phyloP scores from a whole-genome alignment of 2,329 filamentous ascomycete species.

The Hymenoscyphus repandus region DNA sequence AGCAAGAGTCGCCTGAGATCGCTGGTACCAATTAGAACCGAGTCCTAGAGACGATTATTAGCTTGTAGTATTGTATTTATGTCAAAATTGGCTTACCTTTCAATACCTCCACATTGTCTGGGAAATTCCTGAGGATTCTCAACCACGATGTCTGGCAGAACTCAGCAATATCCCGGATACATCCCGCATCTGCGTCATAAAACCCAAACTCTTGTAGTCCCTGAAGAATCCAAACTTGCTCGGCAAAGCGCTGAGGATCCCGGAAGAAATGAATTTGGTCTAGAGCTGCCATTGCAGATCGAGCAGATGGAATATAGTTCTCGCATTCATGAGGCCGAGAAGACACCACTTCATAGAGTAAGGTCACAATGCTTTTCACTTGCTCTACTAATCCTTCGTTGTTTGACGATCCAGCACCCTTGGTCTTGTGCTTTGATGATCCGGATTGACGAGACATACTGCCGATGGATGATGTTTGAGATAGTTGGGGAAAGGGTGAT shows the following conservation, averaged over 20 bases:
- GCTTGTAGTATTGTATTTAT: not conserved
- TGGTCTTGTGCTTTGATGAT: constrained; percentile 21
- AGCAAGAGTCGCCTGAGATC: constrained; percentile 43
- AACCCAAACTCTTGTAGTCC: constrained; percentile 45
- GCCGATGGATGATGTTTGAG: not conserved
- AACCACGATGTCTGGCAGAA: constrained; percentile 46
- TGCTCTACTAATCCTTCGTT: constrained; percentile 25
- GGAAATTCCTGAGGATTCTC: constrained; percentile 38
- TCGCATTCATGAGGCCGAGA: constrained; percentile 27
- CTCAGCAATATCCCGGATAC: constrained; percentile 40
- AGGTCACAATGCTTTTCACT: constrained; percentile 25
- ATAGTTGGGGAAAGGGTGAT: not conserved
- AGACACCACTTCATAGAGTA: constrained; percentile 24
- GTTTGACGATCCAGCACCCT: constrained; percentile 10
- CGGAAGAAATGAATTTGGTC: constrained; percentile 36
- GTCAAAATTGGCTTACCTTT: constrained; percentile 32
- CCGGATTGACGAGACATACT: constrained; percentile 21
- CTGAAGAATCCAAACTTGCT: constrained; percentile 38
- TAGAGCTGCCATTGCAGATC: constrained; percentile 35
- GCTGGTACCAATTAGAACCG: constrained; percentile 45
- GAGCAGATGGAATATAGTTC: constrained; percentile 33
- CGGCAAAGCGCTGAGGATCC: constrained; percentile 30
- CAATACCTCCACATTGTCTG: constrained; percentile 38
- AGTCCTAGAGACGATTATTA: constrained; percentile 34
- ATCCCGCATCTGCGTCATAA: constrained; percentile 41